Conservation (phyloP, 345 rosid species). For the Tarenaya hassleriana region DNA sequence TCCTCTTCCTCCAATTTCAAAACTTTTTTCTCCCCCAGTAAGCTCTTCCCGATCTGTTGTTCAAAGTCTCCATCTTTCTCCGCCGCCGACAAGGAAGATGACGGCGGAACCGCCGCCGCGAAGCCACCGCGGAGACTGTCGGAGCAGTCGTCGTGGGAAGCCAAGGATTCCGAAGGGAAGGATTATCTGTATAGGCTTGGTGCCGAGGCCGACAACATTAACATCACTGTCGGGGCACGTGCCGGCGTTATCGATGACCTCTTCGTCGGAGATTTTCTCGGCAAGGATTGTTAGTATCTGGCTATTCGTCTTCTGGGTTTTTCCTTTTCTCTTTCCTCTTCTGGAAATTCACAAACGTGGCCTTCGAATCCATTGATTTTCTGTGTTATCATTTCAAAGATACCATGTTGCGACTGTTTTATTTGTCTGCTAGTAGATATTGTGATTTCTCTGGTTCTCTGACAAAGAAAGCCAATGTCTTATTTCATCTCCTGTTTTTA, state of each 20-base stretch:
- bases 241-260: conserved; percentile 74
- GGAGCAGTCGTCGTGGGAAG: conserved; percentile 90
- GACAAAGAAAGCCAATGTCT: background rate
- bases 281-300: conserved; percentile 57
- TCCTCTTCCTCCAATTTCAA: conserved; percentile 21
- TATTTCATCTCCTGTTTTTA: background rate
- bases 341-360: background rate
- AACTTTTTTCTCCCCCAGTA: conserved; percentile 14
- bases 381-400: too few species aligned
- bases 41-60: conserved; percentile 29
- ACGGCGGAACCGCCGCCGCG: conserved; percentile 15
- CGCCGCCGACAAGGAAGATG: conserved; percentile 8
- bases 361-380: background rate
- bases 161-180: conserved; percentile 64
- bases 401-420: too few species aligned
- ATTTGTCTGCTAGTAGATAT: too few species aligned
- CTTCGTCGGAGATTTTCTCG: conserved; percentile 80
- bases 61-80: conserved; percentile 29
- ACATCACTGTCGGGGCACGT: conserved; percentile 81
- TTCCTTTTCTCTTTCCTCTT: conserved; percentile 5
- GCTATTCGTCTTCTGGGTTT: background rate
- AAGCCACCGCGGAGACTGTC: conserved; percentile 40
- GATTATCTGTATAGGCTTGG: conserved; percentile 86
- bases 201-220: conserved; percentile 74
- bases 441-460: too few species aligned